These are phyloP conservation scores for Candida sanyaensis DNA, from an alignment of 1,139 yeast species.

Conservation along the genomic window DNA sequence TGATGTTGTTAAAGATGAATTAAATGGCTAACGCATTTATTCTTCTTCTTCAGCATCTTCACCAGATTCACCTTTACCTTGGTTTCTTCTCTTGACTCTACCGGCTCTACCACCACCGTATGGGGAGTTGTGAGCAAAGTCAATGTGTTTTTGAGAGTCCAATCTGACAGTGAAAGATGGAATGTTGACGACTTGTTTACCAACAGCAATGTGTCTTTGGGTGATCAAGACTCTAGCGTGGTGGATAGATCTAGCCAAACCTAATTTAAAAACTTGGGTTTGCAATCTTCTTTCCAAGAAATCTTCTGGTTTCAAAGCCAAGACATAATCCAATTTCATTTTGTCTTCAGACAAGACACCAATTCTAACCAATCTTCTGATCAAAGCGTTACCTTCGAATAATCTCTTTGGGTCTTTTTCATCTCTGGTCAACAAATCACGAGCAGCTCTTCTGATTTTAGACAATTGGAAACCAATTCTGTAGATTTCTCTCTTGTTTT, in stretches of 20 bases:
- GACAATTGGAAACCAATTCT: conserved; percentile 98
- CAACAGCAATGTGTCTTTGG: conserved; percentile 99
- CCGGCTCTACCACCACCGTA: conserved; percentile 99
- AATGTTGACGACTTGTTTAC: conserved; percentile 98
- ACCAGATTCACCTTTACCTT: conserved; percentile 68
- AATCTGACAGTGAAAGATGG: conserved; percentile 99
- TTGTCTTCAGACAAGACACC: conserved; percentile 99
- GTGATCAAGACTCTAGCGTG: conserved; percentile 99
- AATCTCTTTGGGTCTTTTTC: conserved; percentile 99
- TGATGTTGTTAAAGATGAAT: background rate
- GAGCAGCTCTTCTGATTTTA: conserved; percentile 99
- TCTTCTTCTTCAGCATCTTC: conserved; percentile 66
- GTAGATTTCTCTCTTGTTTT: conserved; percentile 99
- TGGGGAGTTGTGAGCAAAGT: conserved; percentile 98
- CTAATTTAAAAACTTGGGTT: conserved; percentile 99
- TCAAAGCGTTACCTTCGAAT: conserved; percentile 99
- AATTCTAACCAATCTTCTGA: conserved; percentile 95
- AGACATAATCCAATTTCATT: conserved; percentile 99
- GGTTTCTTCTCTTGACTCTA: conserved; percentile 98
- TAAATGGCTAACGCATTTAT: conserved; percentile 8
- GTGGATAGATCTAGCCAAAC: conserved; percentile 99
- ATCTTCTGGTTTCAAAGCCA: conserved; percentile 97
- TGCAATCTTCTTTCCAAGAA: conserved; percentile 99
- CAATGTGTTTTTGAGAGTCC: conserved; percentile 99
- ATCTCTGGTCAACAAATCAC: conserved; percentile 99